Evolutionary conservation across 176 grass and related monocot genomes (phyloP).

Genomic region (Pharus latifolius): DNA sequence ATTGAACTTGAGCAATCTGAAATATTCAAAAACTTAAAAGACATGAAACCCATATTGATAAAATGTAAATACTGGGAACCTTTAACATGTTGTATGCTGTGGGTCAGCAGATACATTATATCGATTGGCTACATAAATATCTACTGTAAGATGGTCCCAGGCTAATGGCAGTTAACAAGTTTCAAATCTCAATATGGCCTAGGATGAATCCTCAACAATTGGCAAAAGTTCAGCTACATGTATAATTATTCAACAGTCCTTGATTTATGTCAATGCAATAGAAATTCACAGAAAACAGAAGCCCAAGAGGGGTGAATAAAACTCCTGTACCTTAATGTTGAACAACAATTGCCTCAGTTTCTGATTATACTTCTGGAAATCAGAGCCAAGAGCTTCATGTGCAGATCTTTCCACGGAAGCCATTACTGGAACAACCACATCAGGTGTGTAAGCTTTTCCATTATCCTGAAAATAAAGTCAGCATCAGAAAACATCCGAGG

Average conservation of each 20-base stretch:
- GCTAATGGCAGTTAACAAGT: background rate
- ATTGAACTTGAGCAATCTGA: background rate
- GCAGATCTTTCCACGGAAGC: conserved; percentile 60
- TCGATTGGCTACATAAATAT: background rate
- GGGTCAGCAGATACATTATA: conserved; percentile 4
- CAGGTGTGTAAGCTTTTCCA: conserved; percentile 50
- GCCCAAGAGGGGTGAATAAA: background rate
- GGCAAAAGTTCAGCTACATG: background rate
- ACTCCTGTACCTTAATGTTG: conserved; percentile 78
- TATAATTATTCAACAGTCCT: background rate
- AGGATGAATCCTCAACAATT: too few relatives aligned
- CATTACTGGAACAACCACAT: conserved; percentile 69
- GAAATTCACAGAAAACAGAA: background rate
- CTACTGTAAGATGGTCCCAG: background rate
- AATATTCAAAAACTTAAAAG: background rate
- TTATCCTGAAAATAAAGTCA: conserved; percentile 36
- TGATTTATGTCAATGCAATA: conserved; percentile 3
- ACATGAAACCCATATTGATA: background rate
- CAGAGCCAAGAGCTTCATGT: conserved; percentile 51
- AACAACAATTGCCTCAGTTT: conserved; percentile 92
- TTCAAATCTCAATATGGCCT: background rate
- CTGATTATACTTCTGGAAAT: conserved; percentile 90
- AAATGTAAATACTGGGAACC: background rate
- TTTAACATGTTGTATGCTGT: background rate
- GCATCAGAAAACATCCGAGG: background rate